Evolutionary conservation across 441 rosid genomes (phyloP).

Genomic region (Erodium moschatum): DNA sequence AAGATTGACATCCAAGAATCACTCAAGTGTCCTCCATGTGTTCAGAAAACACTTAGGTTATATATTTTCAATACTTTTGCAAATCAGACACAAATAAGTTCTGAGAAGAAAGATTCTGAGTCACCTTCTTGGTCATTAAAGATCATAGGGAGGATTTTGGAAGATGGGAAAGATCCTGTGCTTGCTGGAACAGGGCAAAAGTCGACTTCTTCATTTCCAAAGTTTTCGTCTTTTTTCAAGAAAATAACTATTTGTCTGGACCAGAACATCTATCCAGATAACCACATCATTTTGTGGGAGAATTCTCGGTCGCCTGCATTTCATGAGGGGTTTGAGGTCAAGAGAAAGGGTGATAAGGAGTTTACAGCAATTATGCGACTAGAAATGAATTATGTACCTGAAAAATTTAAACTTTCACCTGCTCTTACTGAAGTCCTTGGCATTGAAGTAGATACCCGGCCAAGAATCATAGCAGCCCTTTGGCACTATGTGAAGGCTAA

Average conservation of each 20-base stretch:
- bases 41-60: conserved; percentile 80
- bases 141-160: conserved; percentile 79
- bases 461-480: conserved; percentile 78
- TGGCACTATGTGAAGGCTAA: conserved; percentile 96
- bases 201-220: conserved; percentile 51
- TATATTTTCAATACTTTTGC: conserved; percentile 82
- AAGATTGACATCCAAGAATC: conserved; percentile 93
- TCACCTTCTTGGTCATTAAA: conserved; percentile 89
- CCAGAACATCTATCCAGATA: conserved; percentile 81
- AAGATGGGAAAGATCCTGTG: conserved; percentile 80
- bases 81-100: conserved; percentile 57
- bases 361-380: conserved; percentile 58
- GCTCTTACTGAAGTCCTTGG: conserved; percentile 85
- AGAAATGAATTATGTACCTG: conserved; percentile 87
- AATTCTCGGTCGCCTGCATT: conserved; percentile 72
- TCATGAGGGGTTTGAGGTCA: conserved; percentile 94
- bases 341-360: conserved; percentile 87
- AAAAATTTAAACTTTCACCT: conserved; percentile 79
- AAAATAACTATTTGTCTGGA: conserved; percentile 72
- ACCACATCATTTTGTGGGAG: conserved; percentile 77
- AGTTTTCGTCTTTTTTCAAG: conserved; percentile 83
- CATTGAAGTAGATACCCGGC: conserved; percentile 82
- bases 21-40: conserved; percentile 71
- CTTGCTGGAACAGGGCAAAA: conserved; percentile 63
- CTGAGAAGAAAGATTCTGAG: conserved; percentile 65